Evolutionary conservation across 805 yeast species (phyloP), one percentile per base, ranked within the genome.

Genomic region (Candida tallmaniae): DNA sequence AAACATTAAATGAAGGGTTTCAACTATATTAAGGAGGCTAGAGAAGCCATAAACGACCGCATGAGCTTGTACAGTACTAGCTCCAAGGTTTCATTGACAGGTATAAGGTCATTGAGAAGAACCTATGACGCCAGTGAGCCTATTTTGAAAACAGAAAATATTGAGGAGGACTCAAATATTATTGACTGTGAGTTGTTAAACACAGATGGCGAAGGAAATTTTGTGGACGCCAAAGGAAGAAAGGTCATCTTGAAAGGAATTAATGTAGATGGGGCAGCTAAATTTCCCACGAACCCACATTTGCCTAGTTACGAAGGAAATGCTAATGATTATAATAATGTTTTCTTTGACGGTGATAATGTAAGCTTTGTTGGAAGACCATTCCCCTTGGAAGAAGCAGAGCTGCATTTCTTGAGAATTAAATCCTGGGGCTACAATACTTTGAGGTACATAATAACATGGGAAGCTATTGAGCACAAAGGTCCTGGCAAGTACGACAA

Each of bases 391-490:
- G 77, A 69, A 2, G 89, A 85, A 16, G 89, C 93, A 0, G 77
- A 68, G 37, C 61, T 48, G 24, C 96, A 89, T 54, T 63, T 89
- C 27, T 62, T 56, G 8, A 65, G 94, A 38, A 74, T 89, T 51
- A 84, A 81, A 52, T 65, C 78, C 5, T 74, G 89, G 75, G 97
- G 97, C 2, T 86, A 73, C 57, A 89, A 88, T 52, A 71, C 82
- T 3, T 70, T 89, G 14, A 62, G 97, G 37, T 83, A 79, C 52
- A 62, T 87, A 13, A 65, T 84, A 32, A 82, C 94, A 1, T 89
- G 97, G 97, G 97, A 89, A 54, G 90, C 96, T 0, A 50, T 89
- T 6, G 97, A 89, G 55, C 96, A 89, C 48, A 66, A 61, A 30
- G 96, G 95, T 0, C 97, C 97, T 0, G 93, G 84, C 0, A 55